Evolutionary conservation across 1,284 basidiomycete genomes (phyloP).

Genomic region (Trametes versicolor): DNA sequence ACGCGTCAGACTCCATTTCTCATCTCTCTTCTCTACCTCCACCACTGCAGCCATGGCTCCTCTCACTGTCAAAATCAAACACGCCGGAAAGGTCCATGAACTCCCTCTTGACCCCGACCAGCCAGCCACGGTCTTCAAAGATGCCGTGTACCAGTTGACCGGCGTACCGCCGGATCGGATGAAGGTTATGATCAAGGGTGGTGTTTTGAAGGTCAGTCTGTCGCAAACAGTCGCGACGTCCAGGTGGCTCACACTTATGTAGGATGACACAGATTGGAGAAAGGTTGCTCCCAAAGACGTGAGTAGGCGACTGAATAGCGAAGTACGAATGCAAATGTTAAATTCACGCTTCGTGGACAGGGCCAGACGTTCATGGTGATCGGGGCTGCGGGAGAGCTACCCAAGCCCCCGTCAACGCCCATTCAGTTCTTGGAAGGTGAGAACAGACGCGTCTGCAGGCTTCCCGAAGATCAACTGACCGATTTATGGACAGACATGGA

Average conservation of each 20-base stretch:
- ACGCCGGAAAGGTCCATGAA: slow-evolving; percentile 85
- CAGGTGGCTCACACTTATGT: not conserved
- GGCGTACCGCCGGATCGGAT: slow-evolving; percentile 92
- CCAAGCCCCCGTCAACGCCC: slow-evolving; percentile 84
- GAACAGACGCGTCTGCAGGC: slow-evolving; percentile 12
- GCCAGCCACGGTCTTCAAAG: slow-evolving; percentile 82
- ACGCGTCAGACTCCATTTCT: slow-evolving; percentile 30
- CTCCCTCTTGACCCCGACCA: slow-evolving; percentile 74
- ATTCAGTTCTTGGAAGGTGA: slow-evolving; percentile 85
- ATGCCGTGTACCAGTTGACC: slow-evolving; percentile 82
- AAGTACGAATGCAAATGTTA: not conserved
- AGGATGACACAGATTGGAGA: slow-evolving; percentile 89
- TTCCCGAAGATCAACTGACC: not conserved
- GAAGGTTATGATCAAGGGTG: slow-evolving; percentile 98
- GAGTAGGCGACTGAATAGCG: slow-evolving; percentile 35
- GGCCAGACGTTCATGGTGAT: slow-evolving; percentile 89
- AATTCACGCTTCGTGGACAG: slow-evolving; percentile 45
- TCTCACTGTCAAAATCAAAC: slow-evolving; percentile 86
- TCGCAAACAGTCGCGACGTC: not conserved
- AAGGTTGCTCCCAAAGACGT: slow-evolving; percentile 87
- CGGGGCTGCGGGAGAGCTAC: slow-evolving; percentile 92
- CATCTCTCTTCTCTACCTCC: slow-evolving; percentile 19
- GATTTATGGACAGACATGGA: slow-evolving; percentile 75
- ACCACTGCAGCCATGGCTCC: slow-evolving; percentile 60
- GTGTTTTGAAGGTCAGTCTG: slow-evolving; percentile 82